phyloP scores from a whole-genome alignment of 805 yeast species.

The Grigorovia humatica region DNA sequence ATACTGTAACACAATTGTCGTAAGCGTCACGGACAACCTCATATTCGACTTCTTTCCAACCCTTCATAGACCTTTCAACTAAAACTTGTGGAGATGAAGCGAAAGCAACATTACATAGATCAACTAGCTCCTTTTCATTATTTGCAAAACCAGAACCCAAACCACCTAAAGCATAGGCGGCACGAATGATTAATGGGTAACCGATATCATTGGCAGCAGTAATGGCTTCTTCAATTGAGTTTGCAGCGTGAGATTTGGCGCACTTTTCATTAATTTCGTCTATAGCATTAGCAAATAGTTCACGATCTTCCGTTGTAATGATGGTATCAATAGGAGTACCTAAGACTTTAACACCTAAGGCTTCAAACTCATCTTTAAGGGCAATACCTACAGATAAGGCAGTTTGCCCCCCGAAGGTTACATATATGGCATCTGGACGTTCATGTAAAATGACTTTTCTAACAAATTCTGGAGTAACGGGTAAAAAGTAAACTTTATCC shows the following conservation, averaged over 20 bases:
- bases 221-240: constrained; percentile 69
- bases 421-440: constrained; percentile 93
- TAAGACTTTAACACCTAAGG: constrained; percentile 78
- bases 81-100: constrained; percentile 94
- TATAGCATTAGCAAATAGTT: constrained; percentile 88
- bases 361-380: constrained; percentile 88
- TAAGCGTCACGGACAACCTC: constrained; percentile 97
- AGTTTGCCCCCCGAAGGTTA: constrained; percentile 98
- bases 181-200: constrained; percentile 92
- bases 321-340: constrained; percentile 96
- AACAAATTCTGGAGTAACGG: constrained; percentile 95
- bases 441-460: constrained; percentile 91
- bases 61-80: constrained; percentile 94
- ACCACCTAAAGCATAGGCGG: constrained; percentile 97
- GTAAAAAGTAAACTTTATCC: constrained; percentile 93
- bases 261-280: constrained; percentile 91
- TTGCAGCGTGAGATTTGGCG: constrained; percentile 86
- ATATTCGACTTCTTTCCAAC: constrained; percentile 98
- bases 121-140: constrained; percentile 71
- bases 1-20: constrained; percentile 96
- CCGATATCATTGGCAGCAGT: constrained; percentile 79
- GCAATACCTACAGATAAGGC: constrained; percentile 93
- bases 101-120: constrained; percentile 80
- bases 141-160: constrained; percentile 96
- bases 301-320: constrained; percentile 97